Base-by-base conservation (phyloP, 148 eudicot species). In the Rhododendron vialii region DNA sequence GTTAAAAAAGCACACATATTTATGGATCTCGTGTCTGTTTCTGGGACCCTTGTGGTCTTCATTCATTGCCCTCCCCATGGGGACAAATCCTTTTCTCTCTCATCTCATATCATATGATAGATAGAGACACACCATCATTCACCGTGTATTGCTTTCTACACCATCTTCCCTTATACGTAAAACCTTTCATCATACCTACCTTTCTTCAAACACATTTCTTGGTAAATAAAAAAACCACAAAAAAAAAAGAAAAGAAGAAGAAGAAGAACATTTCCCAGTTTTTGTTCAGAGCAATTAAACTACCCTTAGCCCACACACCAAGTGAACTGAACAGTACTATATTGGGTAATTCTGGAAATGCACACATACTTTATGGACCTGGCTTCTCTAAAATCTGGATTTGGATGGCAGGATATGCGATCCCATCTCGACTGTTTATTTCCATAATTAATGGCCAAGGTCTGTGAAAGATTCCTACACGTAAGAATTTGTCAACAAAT, bases 111-210 rank as follows among this genome's bases (percentile, higher is more conserved):
- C 35, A 13, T 38, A 41, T 8, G 1, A 9, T 18, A 20, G 24
- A 57, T 48, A 26, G 2, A 12, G 73, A 41, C 57, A 65, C 53
- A 63, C 13, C 74, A 82, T 59, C 74, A 59, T 55, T 43, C 11
- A 51, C 11, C 67, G 0, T 35, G 45, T n/a, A 10, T 35, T 35
- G 47, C 79, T 71, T 78, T 84, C 79, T 48, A 71, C 85, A 84
- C 79, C 17, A 30, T 18, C 85, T 17, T 69, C 43, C 28, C 78
- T 73, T 84, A 3, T 48, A 84, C 79, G 79, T n/a, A 71, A 71
- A 28, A 17, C 76, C 35, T 63, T 28, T 14, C 67, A 36, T 41
- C 38, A 24, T 61, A 30, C 15, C 24, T 2, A 81, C 83, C 51
- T 30, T 26, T 53, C 69, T 38, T 59, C 74, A 13, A 82, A 43